These are phyloP conservation scores for Macrolepiota fuliginosa DNA, from an alignment of 768 basidiomycete genomes.

Conservation along the genomic window DNA sequence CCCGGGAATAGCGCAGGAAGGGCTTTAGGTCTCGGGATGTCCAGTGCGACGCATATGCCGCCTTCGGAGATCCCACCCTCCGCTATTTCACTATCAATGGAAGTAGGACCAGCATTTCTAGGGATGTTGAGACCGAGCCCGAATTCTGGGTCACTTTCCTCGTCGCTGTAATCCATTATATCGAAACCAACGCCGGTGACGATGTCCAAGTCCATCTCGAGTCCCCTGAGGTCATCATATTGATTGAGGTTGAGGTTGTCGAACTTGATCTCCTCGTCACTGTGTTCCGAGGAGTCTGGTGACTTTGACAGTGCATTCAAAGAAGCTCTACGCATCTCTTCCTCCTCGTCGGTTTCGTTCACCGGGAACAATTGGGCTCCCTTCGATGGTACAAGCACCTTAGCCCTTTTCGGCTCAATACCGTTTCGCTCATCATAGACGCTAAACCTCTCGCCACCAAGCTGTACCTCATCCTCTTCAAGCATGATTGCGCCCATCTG, in stretches of 20 bases:
- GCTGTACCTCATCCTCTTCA: slow-evolving; percentile 7
- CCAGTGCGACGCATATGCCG: slow-evolving; percentile 8
- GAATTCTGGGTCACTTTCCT: neutral
- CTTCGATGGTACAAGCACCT: slow-evolving; percentile 1
- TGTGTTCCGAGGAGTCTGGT: slow-evolving; percentile 12
- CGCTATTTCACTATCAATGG: neutral
- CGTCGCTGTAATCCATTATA: slow-evolving; percentile 11
- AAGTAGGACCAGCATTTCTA: neutral
- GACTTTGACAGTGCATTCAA: neutral
- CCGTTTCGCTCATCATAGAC: slow-evolving; percentile 13
- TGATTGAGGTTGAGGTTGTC: slow-evolving; percentile 5
- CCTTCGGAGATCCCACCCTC: slow-evolving; percentile 3
- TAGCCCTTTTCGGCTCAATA: slow-evolving; percentile 4
- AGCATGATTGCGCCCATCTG: slow-evolving; percentile 8
- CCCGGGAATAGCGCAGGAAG: neutral
- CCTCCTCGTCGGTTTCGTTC: slow-evolving; percentile 34
- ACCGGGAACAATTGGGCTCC: slow-evolving; percentile 34
- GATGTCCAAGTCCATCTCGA: slow-evolving; percentile 11
- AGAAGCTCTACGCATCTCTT: neutral
- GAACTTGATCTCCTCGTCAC: slow-evolving; percentile 17
- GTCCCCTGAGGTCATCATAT: slow-evolving; percentile 13
- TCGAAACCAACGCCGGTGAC: slow-evolving; percentile 10
- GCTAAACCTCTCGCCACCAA: slow-evolving; percentile 4
- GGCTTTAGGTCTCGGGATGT: slow-evolving; percentile 4
- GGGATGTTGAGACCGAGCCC: neutral